These are phyloP conservation scores for Monosporascus ibericus DNA, from an alignment of 2,329 filamentous ascomycete species.

Conservation along the genomic window DNA sequence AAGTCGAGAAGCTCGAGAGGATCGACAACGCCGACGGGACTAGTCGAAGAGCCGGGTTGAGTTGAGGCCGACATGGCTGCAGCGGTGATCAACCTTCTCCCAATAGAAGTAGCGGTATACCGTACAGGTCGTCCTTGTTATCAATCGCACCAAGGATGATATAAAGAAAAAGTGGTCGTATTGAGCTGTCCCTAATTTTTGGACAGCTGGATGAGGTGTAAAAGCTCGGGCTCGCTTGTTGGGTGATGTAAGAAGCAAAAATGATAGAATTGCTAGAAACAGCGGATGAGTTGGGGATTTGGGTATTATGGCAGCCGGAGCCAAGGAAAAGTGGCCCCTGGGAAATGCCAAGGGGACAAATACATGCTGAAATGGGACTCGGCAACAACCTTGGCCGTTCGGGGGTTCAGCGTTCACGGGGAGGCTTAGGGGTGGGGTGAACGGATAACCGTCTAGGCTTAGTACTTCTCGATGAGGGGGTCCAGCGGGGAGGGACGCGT, in stretches of 20 bases:
- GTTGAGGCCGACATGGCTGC: conserved; percentile 12
- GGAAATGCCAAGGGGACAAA: not conserved
- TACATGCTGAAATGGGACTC: conserved; percentile 8
- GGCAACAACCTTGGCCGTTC: not conserved
- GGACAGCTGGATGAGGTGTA: too few relatives aligned
- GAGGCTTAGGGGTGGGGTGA: not conserved
- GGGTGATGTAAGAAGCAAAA: not conserved
- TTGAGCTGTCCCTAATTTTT: too few relatives aligned
- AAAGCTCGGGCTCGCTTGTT: not conserved
- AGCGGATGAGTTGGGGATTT: conserved; percentile 12
- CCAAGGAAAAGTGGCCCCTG: conserved; percentile 7
- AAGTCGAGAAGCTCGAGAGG: conserved; percentile 56
- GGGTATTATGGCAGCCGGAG: conserved; percentile 13
- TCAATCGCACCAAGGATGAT: not conserved
- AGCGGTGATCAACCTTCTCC: not conserved
- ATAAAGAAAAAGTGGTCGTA: too few relatives aligned
- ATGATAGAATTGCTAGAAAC: conserved; percentile 5
- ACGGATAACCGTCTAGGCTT: conserved; percentile 4
- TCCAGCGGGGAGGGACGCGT: conserved; percentile 30
- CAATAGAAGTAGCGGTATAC: conserved; percentile 1
- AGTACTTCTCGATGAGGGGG: conserved; percentile 17
- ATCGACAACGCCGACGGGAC: conserved; percentile 31
- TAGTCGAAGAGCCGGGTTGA: conserved; percentile 14
- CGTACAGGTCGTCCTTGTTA: not conserved
- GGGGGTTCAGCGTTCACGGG: not conserved